Evolutionary conservation across 306 rosid genomes (phyloP), one percentile per base, ranked within the genome.

Genomic region (Vicia sativa): DNA sequence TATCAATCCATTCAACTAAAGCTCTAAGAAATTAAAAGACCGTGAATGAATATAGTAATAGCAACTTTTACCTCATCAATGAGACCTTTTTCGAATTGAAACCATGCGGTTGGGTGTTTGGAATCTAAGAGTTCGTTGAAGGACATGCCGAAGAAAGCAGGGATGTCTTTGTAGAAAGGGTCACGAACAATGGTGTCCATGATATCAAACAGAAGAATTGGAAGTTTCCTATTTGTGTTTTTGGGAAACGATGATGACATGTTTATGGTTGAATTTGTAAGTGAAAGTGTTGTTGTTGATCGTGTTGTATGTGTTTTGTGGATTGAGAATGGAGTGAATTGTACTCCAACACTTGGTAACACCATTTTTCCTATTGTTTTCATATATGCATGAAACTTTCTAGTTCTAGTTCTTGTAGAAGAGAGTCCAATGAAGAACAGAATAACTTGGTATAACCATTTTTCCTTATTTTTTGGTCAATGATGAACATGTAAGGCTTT

Each of bases 121-220:
- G 78, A 78, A 77, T 93, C 96, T 41, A 88, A 58, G 58, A 93
- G 86, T 72, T 93, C 91, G 57, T 86, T 65, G 53, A 93, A 41
- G 9, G 97, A 77, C 98, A 90, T 87, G 74, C 95, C 77, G 81
- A 93, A 93, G 86, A 93, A 93, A 45, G 87, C 80, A 65, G 97
- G 97, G 76, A 93, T 81, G 57, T 88, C 95, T 2, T 80, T 81
- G 76, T 86, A 90, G 68, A 90, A 93, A 42, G 98, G 98, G 85
- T 93, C 98, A 4, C 91, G 97, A 75, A 93, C 97, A 65, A 93
- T 29, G 42, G 98, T 93, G 57, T 84, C 96, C 97, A 90, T 93
- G 73, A 93, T 82, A 75, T 93, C 99, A 45, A 93, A 93, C n/a
- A 93, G 84, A 21, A 93, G 79, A 55, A 93, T 45, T n/a, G 99